Evolutionary conservation across 108 stramenopile species (phyloP).

Genomic region (Pseudonitzschia multiseries): DNA sequence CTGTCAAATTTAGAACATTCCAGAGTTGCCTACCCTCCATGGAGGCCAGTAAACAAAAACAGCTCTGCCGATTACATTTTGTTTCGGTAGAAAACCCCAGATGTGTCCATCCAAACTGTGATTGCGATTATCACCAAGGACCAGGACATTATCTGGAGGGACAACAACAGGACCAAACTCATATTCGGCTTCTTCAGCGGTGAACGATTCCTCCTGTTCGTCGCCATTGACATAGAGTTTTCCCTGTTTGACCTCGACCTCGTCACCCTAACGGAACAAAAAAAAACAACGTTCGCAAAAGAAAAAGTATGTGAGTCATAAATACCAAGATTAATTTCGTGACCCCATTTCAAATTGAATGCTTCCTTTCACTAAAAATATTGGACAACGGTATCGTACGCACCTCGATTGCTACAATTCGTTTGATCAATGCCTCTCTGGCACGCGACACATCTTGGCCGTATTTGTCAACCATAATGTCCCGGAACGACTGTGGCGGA

Average conservation of each 20-base stretch:
- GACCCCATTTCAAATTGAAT: no score
- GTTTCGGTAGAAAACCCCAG: conserved; percentile 80
- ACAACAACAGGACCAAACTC: conserved; percentile 86
- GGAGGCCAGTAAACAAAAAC: conserved; percentile 93
- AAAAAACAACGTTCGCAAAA: neutral
- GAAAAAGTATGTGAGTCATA: neutral
- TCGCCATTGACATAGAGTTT: conserved; percentile 88
- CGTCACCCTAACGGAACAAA: conserved; percentile 62
- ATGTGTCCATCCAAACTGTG: conserved; percentile 88
- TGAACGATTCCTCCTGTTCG: conserved; percentile 86
- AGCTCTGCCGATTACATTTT: conserved; percentile 75
- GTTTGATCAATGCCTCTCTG: conserved; percentile 92
- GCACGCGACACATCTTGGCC: conserved; percentile 43
- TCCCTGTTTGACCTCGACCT: conserved; percentile 83
- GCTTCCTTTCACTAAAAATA: no score
- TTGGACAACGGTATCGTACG: no score
- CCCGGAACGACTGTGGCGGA: conserved; percentile 83
- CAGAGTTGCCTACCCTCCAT: conserved; percentile 80
- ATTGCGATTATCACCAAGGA: conserved; percentile 92
- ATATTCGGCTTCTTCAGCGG: conserved; percentile 85
- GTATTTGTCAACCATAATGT: conserved; percentile 57
- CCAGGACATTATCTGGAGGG: conserved; percentile 79
- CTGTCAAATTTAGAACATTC: conserved; percentile 48
- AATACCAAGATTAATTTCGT: neutral
- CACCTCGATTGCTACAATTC: conserved; percentile 92